These are phyloP conservation scores for Mycena venus DNA, from an alignment of 768 basidiomycete genomes.

Conservation along the genomic window DNA sequence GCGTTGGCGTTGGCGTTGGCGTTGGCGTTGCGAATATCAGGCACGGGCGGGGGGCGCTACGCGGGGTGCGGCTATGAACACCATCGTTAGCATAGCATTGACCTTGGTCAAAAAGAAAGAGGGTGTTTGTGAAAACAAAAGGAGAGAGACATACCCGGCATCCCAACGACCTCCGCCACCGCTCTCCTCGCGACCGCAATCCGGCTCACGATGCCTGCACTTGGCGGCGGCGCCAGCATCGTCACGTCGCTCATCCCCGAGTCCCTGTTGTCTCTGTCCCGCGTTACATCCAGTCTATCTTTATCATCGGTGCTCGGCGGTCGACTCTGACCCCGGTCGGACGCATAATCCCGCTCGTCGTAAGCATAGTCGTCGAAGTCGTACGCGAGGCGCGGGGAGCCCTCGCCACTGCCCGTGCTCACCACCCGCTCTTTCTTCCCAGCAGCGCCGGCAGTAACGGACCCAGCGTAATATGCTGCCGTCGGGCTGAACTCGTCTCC, in stretches of 20 bases:
- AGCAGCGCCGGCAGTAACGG: not conserved
- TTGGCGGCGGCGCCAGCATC: constrained; percentile 29
- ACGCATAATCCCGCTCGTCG: not conserved
- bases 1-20: too few relatives aligned
- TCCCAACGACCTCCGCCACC: constrained; percentile 64
- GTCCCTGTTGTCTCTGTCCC: constrained; percentile 19
- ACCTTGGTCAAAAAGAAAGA: not conserved
- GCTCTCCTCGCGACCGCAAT: constrained; percentile 59
- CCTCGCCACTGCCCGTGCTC: not conserved
- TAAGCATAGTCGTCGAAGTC: not conserved
- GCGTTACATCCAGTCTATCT: not conserved
- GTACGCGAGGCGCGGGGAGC: constrained; percentile 19
- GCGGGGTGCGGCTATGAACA: not conserved
- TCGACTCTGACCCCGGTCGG: too few relatives aligned
- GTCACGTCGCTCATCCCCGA: constrained; percentile 36
- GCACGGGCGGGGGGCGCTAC: not conserved
- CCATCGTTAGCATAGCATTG: constrained; percentile 5
- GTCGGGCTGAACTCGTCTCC: constrained; percentile 7
- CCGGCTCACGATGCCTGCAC: constrained; percentile 20
- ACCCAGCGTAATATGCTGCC: not conserved
- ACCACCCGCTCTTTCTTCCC: not conserved
- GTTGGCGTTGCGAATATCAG: too few relatives aligned
- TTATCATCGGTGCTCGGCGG: not conserved
- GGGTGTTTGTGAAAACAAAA: too few relatives aligned
- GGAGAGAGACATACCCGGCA: not conserved